Base-by-base conservation (phyloP, 2,329 filamentous ascomycete genomes). In the Phaeophleospora eucalypticola region DNA sequence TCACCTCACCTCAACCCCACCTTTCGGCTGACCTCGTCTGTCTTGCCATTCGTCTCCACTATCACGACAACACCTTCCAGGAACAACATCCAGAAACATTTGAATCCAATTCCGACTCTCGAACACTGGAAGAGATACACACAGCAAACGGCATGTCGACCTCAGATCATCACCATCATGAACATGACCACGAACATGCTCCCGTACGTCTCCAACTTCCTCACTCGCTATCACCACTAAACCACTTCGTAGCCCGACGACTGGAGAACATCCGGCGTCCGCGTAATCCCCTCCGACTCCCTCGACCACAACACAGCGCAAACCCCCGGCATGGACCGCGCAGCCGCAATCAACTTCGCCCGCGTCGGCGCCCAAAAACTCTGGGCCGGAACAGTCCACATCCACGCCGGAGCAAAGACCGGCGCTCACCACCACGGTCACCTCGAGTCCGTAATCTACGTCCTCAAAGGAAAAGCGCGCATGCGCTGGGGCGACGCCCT, bases 401-500 rank as follows among this genome's bases (percentile, higher is more conserved):
- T 72, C 51, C 65, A 71, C 49, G 54, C 70, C 1, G 64, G 72
- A 48, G 71, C 69, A 37, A 73, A 73, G 52, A 73, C 71, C 16
- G 70, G 70, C 0, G 70, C 69, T 1, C 70, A 71, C 48, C 69
- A 72, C 49, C 69, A 72, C 53, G 70, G 71, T 7, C 71, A 72
- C 48, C 60, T 74, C 29, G 71, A 74, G 56, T 67, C 63, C 18
- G 68, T 74, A 15, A 73, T 74, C 51, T 74, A 73, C 57, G 65
- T 73, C 9, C 52, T 74, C 20, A 70, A 70, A 51, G 71, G 71
- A 37, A 65, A 64, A 36, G 71, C 70, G 9, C 60, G 71, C 4
- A 73, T 74, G 70, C 64, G 70, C 6, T 73, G 71, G 71, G 71
- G 71, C 21, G 67, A 70, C 54, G 67, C 63, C 41, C 54, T 74